Evolutionary conservation across 257 asterid genomes (phyloP), one percentile per base, ranked within the genome.

Genomic region (Thymus quinquecostatus): DNA sequence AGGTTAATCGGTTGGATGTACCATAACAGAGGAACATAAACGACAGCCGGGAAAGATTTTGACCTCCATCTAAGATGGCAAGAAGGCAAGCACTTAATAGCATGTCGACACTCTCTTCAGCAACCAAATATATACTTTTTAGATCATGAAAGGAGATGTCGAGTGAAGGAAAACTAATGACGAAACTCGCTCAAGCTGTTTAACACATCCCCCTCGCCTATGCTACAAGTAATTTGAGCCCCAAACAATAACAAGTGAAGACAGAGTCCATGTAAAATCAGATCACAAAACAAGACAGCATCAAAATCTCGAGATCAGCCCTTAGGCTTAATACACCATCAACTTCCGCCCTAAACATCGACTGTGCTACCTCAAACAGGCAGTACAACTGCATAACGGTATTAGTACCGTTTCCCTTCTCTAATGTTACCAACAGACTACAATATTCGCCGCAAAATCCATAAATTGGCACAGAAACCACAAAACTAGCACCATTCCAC

Each of bases 221-320:
- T 62, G 64, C 60, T 38, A 65, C 21, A 14, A 64, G 55, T 29
- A n/a, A 2, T 3, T 34, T 9, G 14, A 21, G 43, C 28, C 29
- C 40, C 49, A 43, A 60, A 4, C 38, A 27, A 41, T 29, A 56
- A 34, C 60, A n/a, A 4, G 63, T 58, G 47, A 34, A 21, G 29
- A 11, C 7, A 3, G 43, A 51, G 29, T 2, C 40, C 47, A 38
- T 13, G 57, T 33, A 44, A 10, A 40, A 69, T 50, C 70, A 47
- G 64, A 72, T 45, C 41, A 5, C 3, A 13, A 41, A 43, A 68
- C 29, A 61, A 9, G 62, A 64, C 51, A 56, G 54, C 27, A 49
- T 51, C 32, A 51, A 29, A 60, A 45, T 27, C 56, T 36, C 34
- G 44, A 13, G 62, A 68, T 10, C 68, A 32, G 21, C 30, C 4